Evolutionary conservation across 495 filamentous ascomycete genomes (phyloP).

Genomic region (Penicillium samsonianum): DNA sequence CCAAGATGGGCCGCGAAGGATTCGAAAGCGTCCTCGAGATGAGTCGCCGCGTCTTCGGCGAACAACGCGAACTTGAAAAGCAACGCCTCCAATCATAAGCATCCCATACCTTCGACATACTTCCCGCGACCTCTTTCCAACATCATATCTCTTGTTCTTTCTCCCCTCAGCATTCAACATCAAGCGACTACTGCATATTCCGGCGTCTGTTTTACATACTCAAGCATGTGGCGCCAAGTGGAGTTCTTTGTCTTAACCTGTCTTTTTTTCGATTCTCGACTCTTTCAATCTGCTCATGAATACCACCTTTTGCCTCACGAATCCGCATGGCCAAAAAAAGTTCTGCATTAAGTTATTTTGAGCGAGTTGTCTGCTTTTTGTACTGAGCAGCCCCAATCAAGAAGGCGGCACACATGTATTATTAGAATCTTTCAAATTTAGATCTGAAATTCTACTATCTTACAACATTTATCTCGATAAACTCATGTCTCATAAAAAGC

Average conservation of each 20-base stretch:
- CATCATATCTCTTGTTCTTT: constrained; percentile 14
- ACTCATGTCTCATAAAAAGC: constrained; percentile 15
- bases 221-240: constrained; percentile 32
- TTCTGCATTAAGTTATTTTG: constrained; percentile 15
- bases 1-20: constrained; percentile 80
- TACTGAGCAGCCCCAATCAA: constrained; percentile 1
- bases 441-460: constrained; percentile 10
- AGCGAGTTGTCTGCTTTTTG: constrained; percentile 8
- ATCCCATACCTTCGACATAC: background rate
- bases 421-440: constrained; percentile 10
- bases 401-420: constrained; percentile 14
- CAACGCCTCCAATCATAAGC: constrained; percentile 27
- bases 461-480: constrained; percentile 4
- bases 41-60: constrained; percentile 87
- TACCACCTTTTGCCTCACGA: constrained; percentile 18
- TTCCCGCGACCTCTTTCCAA: constrained; percentile 3
- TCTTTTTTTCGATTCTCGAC: constrained; percentile 7
- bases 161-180: constrained; percentile 15
- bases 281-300: constrained; percentile 19
- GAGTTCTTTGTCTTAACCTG: constrained; percentile 26
- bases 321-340: constrained; percentile 26
- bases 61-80: constrained; percentile 72
- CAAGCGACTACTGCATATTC: constrained; percentile 39
- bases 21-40: constrained; percentile 94
- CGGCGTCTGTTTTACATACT: constrained; percentile 35